phyloP scores from a whole-genome alignment of 306 rosid species.

The Cicer yamashitae region DNA sequence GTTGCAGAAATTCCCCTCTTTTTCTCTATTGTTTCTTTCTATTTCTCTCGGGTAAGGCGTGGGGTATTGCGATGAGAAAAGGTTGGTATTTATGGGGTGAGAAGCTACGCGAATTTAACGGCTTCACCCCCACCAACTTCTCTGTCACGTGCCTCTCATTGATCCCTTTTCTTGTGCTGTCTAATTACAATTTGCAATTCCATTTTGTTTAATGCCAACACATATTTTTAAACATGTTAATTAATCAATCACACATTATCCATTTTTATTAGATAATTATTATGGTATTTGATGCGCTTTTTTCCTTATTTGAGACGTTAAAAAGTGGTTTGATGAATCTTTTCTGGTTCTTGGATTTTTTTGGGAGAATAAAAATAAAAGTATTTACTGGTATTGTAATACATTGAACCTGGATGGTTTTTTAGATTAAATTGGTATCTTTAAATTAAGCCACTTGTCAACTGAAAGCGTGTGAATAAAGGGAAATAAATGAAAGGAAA shows the following conservation, averaged over 20 bases:
- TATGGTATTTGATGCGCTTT: no score
- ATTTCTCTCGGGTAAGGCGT: slow-evolving; percentile 8
- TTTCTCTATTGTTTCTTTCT: slow-evolving; percentile 22
- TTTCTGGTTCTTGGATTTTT: background rate
- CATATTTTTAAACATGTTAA: no score
- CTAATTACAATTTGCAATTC: no score
- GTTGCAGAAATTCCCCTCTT: slow-evolving; percentile 34
- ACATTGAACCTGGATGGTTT: background rate
- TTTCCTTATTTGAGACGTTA: no score
- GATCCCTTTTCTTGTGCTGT: background rate
- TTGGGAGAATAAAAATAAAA: background rate
- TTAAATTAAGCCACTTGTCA: background rate
- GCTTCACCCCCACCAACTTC: background rate
- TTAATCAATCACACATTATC: no score
- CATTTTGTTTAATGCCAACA: no score
- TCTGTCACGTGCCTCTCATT: slow-evolving; percentile 16
- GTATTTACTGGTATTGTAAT: background rate
- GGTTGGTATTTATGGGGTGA: slow-evolving; percentile 41
- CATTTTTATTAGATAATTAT: no score
- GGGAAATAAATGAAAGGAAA: background rate
- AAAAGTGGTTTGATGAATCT: background rate
- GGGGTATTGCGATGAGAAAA: background rate
- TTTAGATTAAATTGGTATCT: no score
- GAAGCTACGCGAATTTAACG: slow-evolving; percentile 22
- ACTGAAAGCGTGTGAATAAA: background rate